phyloP scores from a whole-genome alignment of 2,329 filamentous ascomycete species.

The Didymella arachidicola region DNA sequence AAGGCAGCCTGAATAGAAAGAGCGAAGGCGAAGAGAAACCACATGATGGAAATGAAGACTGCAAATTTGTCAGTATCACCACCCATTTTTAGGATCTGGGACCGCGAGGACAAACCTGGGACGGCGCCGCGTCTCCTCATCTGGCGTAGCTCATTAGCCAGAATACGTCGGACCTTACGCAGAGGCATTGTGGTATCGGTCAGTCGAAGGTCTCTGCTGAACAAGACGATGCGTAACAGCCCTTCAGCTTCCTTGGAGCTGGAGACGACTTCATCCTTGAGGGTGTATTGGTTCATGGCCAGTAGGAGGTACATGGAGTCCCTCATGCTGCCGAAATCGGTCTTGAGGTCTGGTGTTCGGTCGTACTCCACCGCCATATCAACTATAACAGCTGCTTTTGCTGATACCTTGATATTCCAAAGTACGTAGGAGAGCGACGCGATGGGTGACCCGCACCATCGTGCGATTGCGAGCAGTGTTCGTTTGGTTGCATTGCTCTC shows the following conservation, averaged over 20 bases:
- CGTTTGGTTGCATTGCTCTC: constrained; percentile 50
- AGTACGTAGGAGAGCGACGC: constrained; percentile 49
- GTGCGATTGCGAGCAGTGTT: constrained; percentile 48
- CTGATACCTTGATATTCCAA: constrained; percentile 53
- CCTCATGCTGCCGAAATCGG: constrained; percentile 50
- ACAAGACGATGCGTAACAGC: constrained; percentile 52
- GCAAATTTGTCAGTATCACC: neutral
- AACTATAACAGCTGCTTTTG: constrained; percentile 51
- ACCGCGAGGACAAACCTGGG: constrained; percentile 28
- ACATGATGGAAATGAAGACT: constrained; percentile 53
- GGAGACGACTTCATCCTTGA: constrained; percentile 39
- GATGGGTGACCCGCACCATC: constrained; percentile 52
- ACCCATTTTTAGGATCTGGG: neutral
- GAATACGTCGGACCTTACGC: constrained; percentile 43
- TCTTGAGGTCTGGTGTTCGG: constrained; percentile 35
- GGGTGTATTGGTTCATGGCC: constrained; percentile 57
- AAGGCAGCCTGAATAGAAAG: constrained; percentile 51
- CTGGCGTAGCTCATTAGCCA: constrained; percentile 53
- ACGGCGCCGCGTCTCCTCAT: constrained; percentile 53
- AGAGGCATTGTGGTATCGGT: constrained; percentile 39
- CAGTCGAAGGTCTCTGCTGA: constrained; percentile 50
- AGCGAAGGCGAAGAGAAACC: constrained; percentile 53
- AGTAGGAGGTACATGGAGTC: constrained; percentile 57
- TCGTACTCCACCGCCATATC: constrained; percentile 50
- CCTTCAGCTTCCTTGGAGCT: constrained; percentile 48